Evolutionary conservation across 2,329 filamentous ascomycete species (phyloP).

Genomic region (Tolypocladium guangdongense): DNA sequence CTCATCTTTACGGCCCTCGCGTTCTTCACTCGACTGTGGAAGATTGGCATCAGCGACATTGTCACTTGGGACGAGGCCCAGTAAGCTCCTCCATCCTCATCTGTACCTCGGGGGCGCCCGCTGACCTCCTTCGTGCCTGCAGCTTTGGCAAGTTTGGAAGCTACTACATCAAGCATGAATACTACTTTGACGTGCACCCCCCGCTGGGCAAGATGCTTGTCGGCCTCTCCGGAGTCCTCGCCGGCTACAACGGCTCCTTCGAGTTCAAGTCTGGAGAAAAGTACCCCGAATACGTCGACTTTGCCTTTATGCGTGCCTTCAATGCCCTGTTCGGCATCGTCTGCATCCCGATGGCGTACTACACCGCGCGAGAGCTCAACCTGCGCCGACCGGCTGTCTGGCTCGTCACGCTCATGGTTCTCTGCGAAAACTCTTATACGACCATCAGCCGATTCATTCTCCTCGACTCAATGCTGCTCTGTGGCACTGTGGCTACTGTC

Average conservation of each 20-base stretch:
- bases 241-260: slow-evolving; percentile 97
- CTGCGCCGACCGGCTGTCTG: slow-evolving; percentile 81
- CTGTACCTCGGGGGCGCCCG: neutral
- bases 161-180: slow-evolving; percentile 97
- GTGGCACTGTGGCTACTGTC: slow-evolving; percentile 95
- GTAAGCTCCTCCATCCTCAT: slow-evolving; percentile 27
- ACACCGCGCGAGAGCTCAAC: slow-evolving; percentile 81
- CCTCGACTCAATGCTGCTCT: slow-evolving; percentile 95
- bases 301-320: slow-evolving; percentile 97
- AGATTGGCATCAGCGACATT: slow-evolving; percentile 57
- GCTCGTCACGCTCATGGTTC: slow-evolving; percentile 91
- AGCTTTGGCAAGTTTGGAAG: slow-evolving; percentile 97
- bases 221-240: slow-evolving; percentile 88
- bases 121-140: slow-evolving; percentile 7
- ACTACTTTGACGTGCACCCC: slow-evolving; percentile 90
- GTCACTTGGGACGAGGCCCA: slow-evolving; percentile 60
- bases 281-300: slow-evolving; percentile 89
- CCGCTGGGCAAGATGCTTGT: slow-evolving; percentile 98
- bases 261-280: slow-evolving; percentile 98
- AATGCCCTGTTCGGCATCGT: slow-evolving; percentile 90
- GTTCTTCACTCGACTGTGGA: slow-evolving; percentile 57
- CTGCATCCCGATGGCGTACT: slow-evolving; percentile 91
- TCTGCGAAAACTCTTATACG: slow-evolving; percentile 98
- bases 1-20: slow-evolving; percentile 50
- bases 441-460: slow-evolving; percentile 98